Percentiles rank a stretch among this genome's conserved stretches.
phyloP scores from a whole-genome alignment of 164 flowering plant genomes.

The Sedum album region DNA sequence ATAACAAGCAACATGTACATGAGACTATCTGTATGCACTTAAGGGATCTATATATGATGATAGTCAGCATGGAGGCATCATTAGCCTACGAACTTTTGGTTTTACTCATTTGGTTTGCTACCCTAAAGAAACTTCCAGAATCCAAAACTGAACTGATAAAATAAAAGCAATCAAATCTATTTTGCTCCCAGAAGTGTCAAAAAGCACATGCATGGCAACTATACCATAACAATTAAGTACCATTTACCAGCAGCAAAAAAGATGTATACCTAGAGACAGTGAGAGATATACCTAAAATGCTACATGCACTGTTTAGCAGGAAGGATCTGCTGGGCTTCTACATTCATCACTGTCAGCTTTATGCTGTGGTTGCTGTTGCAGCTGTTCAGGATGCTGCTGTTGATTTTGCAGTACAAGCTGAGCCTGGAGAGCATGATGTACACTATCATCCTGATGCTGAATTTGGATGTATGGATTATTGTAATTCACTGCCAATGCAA shows the following conservation, averaged over 20 bases:
- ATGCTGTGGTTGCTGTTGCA: neutral
- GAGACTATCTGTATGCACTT: too few relatives aligned
- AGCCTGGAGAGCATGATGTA: conserved; percentile 5
- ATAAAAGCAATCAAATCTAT: neutral
- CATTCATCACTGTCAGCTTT: conserved; percentile 3
- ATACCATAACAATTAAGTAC: too few relatives aligned
- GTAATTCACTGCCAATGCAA: conserved; percentile 1
- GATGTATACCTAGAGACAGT: neutral
- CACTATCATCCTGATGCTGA: conserved; percentile 3
- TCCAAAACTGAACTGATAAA: neutral
- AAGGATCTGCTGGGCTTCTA: neutral
- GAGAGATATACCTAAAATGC: neutral
- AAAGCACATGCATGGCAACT: neutral
- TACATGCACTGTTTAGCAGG: neutral
- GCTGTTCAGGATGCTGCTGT: neutral
- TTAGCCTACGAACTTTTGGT: neutral
- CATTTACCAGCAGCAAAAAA: neutral
- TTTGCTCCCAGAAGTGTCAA: neutral
- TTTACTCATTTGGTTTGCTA: neutral
- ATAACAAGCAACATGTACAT: neutral
- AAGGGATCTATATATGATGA: neutral
- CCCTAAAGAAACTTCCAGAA: neutral
- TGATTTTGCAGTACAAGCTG: conserved; percentile 7
- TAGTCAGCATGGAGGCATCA: neutral
- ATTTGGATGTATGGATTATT: conserved; percentile 2